Base-by-base conservation (phyloP, 2,329 filamentous ascomycete species). In the Neofusicoccum umdonicola region DNA sequence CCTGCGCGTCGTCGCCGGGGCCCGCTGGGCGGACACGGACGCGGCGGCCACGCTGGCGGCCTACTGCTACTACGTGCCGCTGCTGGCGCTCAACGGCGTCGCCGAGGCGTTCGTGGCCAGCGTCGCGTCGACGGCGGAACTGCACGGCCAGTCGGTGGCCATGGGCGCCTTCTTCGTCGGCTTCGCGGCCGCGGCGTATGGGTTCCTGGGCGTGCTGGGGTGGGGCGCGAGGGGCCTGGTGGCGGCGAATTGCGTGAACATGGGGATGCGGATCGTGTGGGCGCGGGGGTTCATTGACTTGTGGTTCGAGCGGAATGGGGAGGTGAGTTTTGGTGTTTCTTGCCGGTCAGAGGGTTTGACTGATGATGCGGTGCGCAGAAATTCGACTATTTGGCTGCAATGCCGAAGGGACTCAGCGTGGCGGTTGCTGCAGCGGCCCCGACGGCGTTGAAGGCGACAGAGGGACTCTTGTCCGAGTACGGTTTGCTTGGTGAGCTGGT, bases 11-110 rank as follows among this genome's bases (percentile, higher is more conserved):
- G 81, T 98, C 1, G 91, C 93, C 0, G 93, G 94, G 1, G 81
- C 83, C 0, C 85, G 84, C 64, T 99, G 95, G 95, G 83, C 87
- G 0, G 83, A 82, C 3, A 88, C 89, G 0, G 90, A 90, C 48
- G 92, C 93, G 0, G 88, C 89, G 5, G 77, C 84, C 8, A 89
- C 95, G 3, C 83, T 99, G 6, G 87, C 89, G 0, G 85, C 84
- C 0, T 99, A 97, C 77, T 93, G 92, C 79, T 93, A 92, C 77
- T 98, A 97, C 79, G 91, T 99, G 66, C 95, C 95, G 0, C 87
- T 98, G 31, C 84, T 98, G 3, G 95, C 94, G 3, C 80, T 96
- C 71, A 99, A 99, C 73, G 95, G 95, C 60, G 87, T 98, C 22
- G 87, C 90, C 1, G 95, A 99, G 78, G 92, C 93, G 0, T 98